Conservation (phyloP, 441 rosid genomes). For the Brassica balearica region DNA sequence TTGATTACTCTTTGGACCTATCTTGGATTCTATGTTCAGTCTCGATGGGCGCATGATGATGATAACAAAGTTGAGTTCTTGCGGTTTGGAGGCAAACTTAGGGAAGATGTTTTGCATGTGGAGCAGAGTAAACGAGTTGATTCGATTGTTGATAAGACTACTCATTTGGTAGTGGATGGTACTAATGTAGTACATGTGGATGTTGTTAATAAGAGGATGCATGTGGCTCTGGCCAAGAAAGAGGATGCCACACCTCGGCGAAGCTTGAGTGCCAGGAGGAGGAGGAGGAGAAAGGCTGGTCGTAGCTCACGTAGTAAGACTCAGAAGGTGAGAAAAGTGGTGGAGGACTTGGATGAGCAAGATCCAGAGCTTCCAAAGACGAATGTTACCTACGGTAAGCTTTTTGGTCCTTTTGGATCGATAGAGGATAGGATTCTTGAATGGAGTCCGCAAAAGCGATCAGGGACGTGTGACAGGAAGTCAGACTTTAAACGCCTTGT, state of each 20-base stretch:
- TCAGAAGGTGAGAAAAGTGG: constrained; percentile 48
- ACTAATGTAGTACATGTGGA: constrained; percentile 45
- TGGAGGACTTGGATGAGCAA: constrained; percentile 57
- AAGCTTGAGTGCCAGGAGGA: constrained; percentile 49
- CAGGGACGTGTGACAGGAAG: constrained; percentile 95
- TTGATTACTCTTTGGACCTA: constrained; percentile 91
- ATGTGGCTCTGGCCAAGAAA: constrained; percentile 63
- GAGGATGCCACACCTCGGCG: constrained; percentile 45
- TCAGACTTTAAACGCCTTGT: constrained; percentile 90
- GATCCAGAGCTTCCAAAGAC: constrained; percentile 69
- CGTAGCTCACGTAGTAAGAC: constrained; percentile 54
- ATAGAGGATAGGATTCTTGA: constrained; percentile 74
- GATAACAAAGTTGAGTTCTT: constrained; percentile 66
- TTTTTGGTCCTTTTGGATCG: constrained; percentile 92
- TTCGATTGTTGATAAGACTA: constrained; percentile 61
- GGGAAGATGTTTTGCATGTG: constrained; percentile 45
- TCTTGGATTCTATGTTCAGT: constrained; percentile 94
- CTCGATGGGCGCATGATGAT: constrained; percentile 97
- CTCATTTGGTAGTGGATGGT: constrained; percentile 49
- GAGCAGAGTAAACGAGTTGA: constrained; percentile 50
- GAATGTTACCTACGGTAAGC: constrained; percentile 71
- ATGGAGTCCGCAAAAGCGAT: constrained; percentile 92
- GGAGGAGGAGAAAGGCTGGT: constrained; percentile 52
- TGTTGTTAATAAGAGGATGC: constrained; percentile 53
- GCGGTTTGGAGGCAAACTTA: constrained; percentile 64